Evolutionary conservation across 1,284 basidiomycete species (phyloP).

Genomic region (Hymenochaete sp.): DNA sequence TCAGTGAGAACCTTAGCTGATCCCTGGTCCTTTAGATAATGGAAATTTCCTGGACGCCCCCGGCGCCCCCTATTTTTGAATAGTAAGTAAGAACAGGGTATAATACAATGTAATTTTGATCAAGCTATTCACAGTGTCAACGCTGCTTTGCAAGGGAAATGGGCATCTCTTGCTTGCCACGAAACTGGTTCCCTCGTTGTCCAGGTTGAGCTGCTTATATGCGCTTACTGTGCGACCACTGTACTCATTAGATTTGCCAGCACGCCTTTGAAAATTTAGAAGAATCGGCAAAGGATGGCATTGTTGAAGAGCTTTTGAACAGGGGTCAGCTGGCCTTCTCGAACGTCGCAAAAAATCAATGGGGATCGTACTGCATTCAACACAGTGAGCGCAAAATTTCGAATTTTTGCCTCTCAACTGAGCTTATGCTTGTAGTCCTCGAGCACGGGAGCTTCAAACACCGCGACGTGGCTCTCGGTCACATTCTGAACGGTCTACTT

Average conservation of each 20-base stretch:
- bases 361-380: conserved; percentile 78
- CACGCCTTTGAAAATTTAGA: conserved; percentile 82
- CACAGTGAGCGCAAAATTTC: conserved; percentile 47
- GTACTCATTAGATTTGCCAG: conserved; percentile 28
- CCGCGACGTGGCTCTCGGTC: conserved; percentile 61
- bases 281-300: conserved; percentile 70
- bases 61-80: conserved; percentile 75
- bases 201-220: conserved; percentile 40
- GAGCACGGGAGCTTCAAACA: conserved; percentile 71
- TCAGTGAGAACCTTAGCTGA: not conserved
- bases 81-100: conserved; percentile 42
- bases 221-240: not conserved
- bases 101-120: conserved; percentile 4
- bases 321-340: conserved; percentile 57
- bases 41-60: conserved; percentile 74
- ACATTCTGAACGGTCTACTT: conserved; percentile 60
- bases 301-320: conserved; percentile 68
- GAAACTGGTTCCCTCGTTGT: conserved; percentile 79
- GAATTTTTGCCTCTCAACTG: conserved; percentile 3
- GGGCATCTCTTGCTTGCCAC: conserved; percentile 80
- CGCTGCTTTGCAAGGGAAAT: conserved; percentile 73
- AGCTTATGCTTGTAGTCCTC: conserved; percentile 41
- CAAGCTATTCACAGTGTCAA: conserved; percentile 50
- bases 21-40: conserved; percentile 46
- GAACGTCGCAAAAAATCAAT: conserved; percentile 76